A percentile compares a stretch with the other conserved stretches of the same genome.
These are phyloP conservation scores for Lagerstroemia speciosa DNA, from an alignment of 345 rosid species.

Conservation along the genomic window DNA sequence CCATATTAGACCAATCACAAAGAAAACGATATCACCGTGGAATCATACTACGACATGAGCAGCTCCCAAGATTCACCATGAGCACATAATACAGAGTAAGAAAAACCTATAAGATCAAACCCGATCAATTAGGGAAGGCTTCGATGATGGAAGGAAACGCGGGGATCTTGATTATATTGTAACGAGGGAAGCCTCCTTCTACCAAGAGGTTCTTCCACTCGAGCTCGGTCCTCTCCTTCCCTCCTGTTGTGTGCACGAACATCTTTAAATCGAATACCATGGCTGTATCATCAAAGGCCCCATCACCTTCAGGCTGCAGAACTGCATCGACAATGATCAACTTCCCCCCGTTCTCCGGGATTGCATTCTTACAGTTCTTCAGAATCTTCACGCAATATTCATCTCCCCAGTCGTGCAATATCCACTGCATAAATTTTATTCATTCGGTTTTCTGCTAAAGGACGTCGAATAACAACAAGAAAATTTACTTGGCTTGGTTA, in stretches of 20 bases:
- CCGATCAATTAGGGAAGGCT: conserved; percentile 14
- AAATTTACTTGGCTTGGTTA: background rate
- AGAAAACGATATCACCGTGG: no score
- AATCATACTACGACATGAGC: no score
- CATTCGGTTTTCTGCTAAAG: background rate
- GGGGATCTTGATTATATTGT: conserved; percentile 19
- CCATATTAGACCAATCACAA: no score
- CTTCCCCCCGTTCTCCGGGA: conserved; percentile 13
- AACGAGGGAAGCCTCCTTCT: conserved; percentile 27
- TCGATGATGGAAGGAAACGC: conserved; percentile 20
- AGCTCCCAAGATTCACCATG: background rate
- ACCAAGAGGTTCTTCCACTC: conserved; percentile 25
- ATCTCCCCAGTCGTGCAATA: conserved; percentile 25
- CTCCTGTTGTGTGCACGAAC: conserved; percentile 20
- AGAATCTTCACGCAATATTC: conserved; percentile 20
- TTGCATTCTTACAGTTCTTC: conserved; percentile 18
- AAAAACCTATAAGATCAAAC: background rate
- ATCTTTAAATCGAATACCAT: conserved; percentile 17
- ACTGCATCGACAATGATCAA: conserved; percentile 19
- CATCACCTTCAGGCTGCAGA: conserved; percentile 4
- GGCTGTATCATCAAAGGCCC: background rate
- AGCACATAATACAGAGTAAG: background rate
- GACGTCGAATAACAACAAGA: background rate
- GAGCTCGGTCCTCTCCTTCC: conserved; percentile 21
- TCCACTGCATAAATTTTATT: conserved; percentile 9